phyloP scores from a whole-genome alignment of 192 early-diverging fungal species.

The Backusella macrospora region DNA sequence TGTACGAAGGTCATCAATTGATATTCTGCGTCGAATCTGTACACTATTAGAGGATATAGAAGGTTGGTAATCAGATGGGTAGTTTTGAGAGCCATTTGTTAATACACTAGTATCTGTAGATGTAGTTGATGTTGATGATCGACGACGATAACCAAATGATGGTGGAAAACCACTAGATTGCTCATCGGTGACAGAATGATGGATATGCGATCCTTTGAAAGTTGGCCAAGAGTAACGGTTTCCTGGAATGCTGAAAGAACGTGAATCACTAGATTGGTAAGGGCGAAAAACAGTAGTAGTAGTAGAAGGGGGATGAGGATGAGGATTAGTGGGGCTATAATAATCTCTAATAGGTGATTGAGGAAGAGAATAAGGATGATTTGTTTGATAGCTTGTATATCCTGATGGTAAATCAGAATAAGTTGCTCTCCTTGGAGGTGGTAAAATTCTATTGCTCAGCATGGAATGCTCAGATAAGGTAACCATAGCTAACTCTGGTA shows the following conservation, averaged over 20 bases:
- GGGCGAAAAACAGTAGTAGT: not conserved
- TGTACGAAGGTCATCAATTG: slow-evolving; percentile 17
- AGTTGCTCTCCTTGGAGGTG: not conserved
- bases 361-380: not conserved
- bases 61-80: not conserved
- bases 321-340: not conserved
- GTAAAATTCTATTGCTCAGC: not conserved
- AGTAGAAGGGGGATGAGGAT: not conserved
- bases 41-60: not conserved
- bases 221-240: slow-evolving; percentile 12
- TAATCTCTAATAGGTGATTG: not conserved
- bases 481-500: not conserved
- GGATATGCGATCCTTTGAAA: not conserved
- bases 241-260: not conserved
- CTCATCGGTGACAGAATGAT: not conserved
- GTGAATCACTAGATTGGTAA: not conserved
- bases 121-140: slow-evolving; percentile 7
- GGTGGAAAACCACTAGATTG: not conserved
- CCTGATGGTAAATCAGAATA: not conserved
- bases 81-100: not conserved
- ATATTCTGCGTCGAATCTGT: slow-evolving; percentile 13
- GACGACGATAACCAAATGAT: not conserved
- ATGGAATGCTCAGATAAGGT: not conserved
- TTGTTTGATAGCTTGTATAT: not conserved
- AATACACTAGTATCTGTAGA: slow-evolving; percentile 8